Percentiles rank a stretch among this genome's conserved stretches.
Conservation (phyloP, 768 basidiomycete species). For the Tricholomella constricta region DNA sequence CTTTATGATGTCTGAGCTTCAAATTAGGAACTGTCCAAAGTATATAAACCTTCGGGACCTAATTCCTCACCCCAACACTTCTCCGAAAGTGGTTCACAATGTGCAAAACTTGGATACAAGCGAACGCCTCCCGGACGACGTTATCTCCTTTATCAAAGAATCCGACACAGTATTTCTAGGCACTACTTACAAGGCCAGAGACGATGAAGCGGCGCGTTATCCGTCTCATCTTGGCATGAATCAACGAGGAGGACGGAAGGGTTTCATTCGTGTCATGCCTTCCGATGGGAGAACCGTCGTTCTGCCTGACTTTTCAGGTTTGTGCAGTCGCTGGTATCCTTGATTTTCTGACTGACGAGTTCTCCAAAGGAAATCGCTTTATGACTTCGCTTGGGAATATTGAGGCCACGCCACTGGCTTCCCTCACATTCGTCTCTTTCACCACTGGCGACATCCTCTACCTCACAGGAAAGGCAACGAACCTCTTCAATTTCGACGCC, state of each 20-base stretch:
- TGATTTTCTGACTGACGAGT: background rate
- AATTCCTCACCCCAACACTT: constrained; percentile 38
- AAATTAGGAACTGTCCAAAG: constrained; percentile 64
- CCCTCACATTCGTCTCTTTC: constrained; percentile 58
- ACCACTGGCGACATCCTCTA: constrained; percentile 59
- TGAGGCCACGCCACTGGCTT: constrained; percentile 55
- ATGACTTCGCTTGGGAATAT: constrained; percentile 69
- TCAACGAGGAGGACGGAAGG: constrained; percentile 63
- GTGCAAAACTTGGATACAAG: constrained; percentile 30
- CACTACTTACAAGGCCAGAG: constrained; percentile 45
- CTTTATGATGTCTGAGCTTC: background rate
- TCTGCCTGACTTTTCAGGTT: constrained; percentile 64
- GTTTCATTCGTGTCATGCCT: constrained; percentile 60
- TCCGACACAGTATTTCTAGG: constrained; percentile 61
- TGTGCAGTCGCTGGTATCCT: constrained; percentile 7
- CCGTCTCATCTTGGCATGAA: constrained; percentile 68
- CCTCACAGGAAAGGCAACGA: constrained; percentile 57
- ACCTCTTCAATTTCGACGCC: constrained; percentile 49
- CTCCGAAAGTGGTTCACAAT: constrained; percentile 40
- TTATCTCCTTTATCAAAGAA: constrained; percentile 47
- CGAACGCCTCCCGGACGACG: constrained; percentile 50
- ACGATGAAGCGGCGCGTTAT: constrained; percentile 37
- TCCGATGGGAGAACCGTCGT: constrained; percentile 56
- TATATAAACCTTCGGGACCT: constrained; percentile 64
- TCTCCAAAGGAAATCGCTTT: constrained; percentile 52